These are phyloP conservation scores for Luffa aegyptiaca DNA, from an alignment of 306 rosid genomes.

Conservation along the genomic window DNA sequence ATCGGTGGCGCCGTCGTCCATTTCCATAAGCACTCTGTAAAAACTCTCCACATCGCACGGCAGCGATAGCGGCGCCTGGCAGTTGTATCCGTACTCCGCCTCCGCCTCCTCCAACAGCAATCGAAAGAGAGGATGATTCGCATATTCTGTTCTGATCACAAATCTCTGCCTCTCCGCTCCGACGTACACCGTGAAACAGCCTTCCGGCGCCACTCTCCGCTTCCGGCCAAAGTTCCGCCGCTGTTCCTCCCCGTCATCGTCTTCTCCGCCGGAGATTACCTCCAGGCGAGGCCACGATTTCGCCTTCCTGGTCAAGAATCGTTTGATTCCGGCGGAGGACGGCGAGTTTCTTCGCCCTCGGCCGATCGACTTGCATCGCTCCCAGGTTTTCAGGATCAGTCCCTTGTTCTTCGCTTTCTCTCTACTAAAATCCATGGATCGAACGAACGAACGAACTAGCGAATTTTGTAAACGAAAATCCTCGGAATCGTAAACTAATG, in stretches of 20 bases:
- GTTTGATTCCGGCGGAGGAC: background rate
- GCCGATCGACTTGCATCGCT: constrained; percentile 76
- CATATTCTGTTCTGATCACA: constrained; percentile 48
- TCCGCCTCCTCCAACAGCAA: constrained; percentile 77
- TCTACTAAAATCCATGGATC: constrained; percentile 14
- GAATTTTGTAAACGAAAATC: background rate
- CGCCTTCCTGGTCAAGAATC: constrained; percentile 25
- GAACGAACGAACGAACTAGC: background rate
- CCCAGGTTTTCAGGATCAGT: constrained; percentile 59
- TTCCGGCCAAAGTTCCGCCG: constrained; percentile 1
- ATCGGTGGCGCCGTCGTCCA: constrained; percentile 30
- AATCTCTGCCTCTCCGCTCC: constrained; percentile 63
- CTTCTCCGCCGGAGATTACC: background rate
- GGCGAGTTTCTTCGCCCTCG: constrained; percentile 16
- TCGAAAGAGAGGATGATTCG: constrained; percentile 73
- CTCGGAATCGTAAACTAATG: background rate
- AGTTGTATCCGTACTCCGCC: constrained; percentile 57
- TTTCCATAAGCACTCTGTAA: constrained; percentile 49
- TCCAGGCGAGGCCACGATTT: constrained; percentile 35
- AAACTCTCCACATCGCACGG: constrained; percentile 72
- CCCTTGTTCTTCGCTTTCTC: constrained; percentile 32
- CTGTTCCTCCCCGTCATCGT: background rate
- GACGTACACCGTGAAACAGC: constrained; percentile 78
- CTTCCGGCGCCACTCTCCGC: constrained; percentile 34
- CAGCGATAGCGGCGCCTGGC: constrained; percentile 61